A percentile compares a stretch with the other conserved stretches of the same genome.
These are phyloP conservation scores for Colletotrichum simmondsii DNA, from an alignment of 2,329 filamentous ascomycete species.

Conservation along the genomic window DNA sequence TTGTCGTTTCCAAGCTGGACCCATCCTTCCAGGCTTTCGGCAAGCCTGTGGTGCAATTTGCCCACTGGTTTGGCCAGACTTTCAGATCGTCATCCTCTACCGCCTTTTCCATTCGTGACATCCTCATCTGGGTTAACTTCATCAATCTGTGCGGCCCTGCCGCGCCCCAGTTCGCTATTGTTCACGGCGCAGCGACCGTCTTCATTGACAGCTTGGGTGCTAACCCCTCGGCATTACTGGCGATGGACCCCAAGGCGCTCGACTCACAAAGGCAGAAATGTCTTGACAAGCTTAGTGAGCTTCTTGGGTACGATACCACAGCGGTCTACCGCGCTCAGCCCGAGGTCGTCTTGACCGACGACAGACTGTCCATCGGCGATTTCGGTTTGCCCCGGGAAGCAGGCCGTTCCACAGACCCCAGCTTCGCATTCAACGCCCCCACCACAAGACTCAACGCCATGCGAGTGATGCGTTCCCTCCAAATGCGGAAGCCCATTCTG, in stretches of 20 bases:
- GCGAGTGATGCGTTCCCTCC: constrained; percentile 88
- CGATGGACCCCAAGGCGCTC: constrained; percentile 76
- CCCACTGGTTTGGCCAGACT: constrained; percentile 88
- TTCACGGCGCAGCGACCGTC: constrained; percentile 94
- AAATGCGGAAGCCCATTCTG: constrained; percentile 89
- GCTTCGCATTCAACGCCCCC: constrained; percentile 86
- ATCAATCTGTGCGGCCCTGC: constrained; percentile 74
- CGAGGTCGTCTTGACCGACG: constrained; percentile 64
- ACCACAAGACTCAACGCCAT: constrained; percentile 92
- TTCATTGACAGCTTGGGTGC: constrained; percentile 96
- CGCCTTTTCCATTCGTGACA: constrained; percentile 89
- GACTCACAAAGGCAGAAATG: constrained; percentile 78
- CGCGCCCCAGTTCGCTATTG: constrained; percentile 57
- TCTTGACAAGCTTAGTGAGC: constrained; percentile 74
- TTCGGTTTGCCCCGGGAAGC: constrained; percentile 73
- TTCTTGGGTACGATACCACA: constrained; percentile 73
- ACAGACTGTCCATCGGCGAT: constrained; percentile 73
- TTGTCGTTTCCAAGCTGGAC: constrained; percentile 81
- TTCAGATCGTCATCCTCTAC: constrained; percentile 82
- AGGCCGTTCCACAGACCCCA: constrained; percentile 61
- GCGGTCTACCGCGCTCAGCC: constrained; percentile 73
- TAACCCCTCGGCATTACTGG: constrained; percentile 89
- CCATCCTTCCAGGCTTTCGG: constrained; percentile 67
- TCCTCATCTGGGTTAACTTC: constrained; percentile 93
- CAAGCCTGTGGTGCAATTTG: constrained; percentile 82